Conservation (phyloP, 371 early-diverging fungal genomes). For the Conidiobolus incongruus region DNA sequence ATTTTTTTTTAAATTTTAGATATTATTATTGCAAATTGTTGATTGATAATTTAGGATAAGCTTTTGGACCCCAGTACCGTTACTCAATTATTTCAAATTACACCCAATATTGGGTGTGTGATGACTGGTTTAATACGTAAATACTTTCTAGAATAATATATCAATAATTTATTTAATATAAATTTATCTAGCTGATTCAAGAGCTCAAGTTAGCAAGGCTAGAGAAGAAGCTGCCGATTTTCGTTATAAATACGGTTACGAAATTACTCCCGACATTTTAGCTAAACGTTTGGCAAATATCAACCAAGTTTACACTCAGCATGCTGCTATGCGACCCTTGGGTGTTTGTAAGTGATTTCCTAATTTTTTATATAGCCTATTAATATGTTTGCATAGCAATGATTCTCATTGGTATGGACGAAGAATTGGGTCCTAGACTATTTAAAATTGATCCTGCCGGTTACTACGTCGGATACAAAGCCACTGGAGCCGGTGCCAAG, state of each 20-base stretch:
- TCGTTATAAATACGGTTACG: constrained; percentile 94
- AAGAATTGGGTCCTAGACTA: constrained; percentile 85
- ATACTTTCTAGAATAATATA: constrained; percentile 1
- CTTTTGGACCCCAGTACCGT: constrained; percentile 85
- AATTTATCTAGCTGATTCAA: constrained; percentile 57
- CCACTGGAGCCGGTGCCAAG: constrained; percentile 92
- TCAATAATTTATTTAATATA: background rate
- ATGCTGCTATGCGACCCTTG: constrained; percentile 94
- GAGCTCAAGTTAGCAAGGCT: constrained; percentile 78
- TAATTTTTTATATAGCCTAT: background rate
- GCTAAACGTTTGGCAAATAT: constrained; percentile 93
- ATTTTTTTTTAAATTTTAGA: constrained; percentile 8
- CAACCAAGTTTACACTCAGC: constrained; percentile 97
- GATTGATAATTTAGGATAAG: constrained; percentile 47
- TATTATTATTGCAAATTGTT: background rate
- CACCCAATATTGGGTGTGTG: constrained; percentile 90
- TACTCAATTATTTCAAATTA: constrained; percentile 77
- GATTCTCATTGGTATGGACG: constrained; percentile 89
- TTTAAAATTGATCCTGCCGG: constrained; percentile 97
- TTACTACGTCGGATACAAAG: constrained; percentile 90
- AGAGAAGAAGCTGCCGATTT: constrained; percentile 94
- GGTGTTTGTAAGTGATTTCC: constrained; percentile 63
- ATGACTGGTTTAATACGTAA: constrained; percentile 86
- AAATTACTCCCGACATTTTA: constrained; percentile 87
- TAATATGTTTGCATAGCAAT: constrained; percentile 32